phyloP scores from a whole-genome alignment of 1,284 basidiomycete species.

The Moniliella sp. region DNA sequence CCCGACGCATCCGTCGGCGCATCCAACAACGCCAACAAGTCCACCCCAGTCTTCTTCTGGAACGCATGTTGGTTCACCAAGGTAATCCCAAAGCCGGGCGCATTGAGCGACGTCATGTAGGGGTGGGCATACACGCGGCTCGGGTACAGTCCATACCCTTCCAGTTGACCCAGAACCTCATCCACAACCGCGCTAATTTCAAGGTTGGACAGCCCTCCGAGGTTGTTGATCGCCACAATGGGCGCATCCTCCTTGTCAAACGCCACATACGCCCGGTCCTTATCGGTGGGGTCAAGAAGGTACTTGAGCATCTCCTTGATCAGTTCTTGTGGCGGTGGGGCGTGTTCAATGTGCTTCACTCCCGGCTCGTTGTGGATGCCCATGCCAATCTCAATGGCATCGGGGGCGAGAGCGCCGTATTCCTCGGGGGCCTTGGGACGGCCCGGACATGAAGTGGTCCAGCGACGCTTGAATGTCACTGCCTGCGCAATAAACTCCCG shows the following conservation, averaged over 20 bases:
- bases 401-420: slow-evolving; percentile 24
- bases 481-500: slow-evolving; percentile 43
- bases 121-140: slow-evolving; percentile 35
- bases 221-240: slow-evolving; percentile 41
- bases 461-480: slow-evolving; percentile 40
- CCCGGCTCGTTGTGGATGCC: slow-evolving; percentile 46
- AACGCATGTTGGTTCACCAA: slow-evolving; percentile 36
- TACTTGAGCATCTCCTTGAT: slow-evolving; percentile 8
- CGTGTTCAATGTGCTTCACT: slow-evolving; percentile 33
- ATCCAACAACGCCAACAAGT: slow-evolving; percentile 36
- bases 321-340: slow-evolving; percentile 12
- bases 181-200: slow-evolving; percentile 41
- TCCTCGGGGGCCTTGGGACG: slow-evolving; percentile 17
- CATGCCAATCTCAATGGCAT: slow-evolving; percentile 40
- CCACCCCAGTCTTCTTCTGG: slow-evolving; percentile 25
- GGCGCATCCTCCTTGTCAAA: slow-evolving; percentile 37
- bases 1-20: slow-evolving; percentile 36
- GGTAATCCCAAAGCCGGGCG: slow-evolving; percentile 37
- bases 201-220: slow-evolving; percentile 42
- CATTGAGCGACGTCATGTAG: slow-evolving; percentile 39
- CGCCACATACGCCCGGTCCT: slow-evolving; percentile 31
- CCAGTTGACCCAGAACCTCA: slow-evolving; percentile 37
- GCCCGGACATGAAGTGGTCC: slow-evolving; percentile 43
- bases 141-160: slow-evolving; percentile 32
- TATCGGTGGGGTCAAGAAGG: slow-evolving; percentile 36